Evolutionary conservation across 2,329 filamentous ascomycete species (phyloP), one percentile per base, ranked within the genome.

Genomic region (Fusarium verrucosum): DNA sequence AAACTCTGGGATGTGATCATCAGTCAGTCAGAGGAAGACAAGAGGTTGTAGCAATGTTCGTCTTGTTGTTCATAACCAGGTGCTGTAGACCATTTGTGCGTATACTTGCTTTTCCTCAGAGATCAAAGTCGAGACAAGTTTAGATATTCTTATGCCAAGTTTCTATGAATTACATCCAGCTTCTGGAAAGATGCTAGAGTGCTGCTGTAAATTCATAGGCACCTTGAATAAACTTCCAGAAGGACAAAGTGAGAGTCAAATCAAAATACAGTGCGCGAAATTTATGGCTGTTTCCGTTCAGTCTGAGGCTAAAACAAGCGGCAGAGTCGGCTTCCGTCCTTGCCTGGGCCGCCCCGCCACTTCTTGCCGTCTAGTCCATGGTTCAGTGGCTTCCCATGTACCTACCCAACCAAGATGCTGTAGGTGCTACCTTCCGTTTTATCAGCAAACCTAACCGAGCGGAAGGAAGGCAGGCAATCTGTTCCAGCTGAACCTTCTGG

Each of bases 381-480:
- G 28, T 37, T 33, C 57, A 65, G 46, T 62, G 62, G 60, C 41
- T 55, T 53, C 41, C 30, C 47, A 51, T 53, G 61, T 59, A 66
- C 62, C 46, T 66, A 32, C 50, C 32, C 46, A 28, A 60, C 55
- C 45, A 23, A 59, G 57, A 11, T 35, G 38, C 26, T 28, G 49
- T 49, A 40, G 23, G 37, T 57, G 35, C 52, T 58, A 50, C 58
- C 58, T 47, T 53, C 36, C 58, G 23, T 28, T 47, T 55, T 38
- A 33, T 36, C 35, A 47, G 41, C 17, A 33, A 54, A 40, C 40
- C 38, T 46, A 44, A 20, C 52, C 43, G 37, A 53, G 35, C 32
- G 30, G 32, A 61, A 43, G 20, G 58, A 25, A 61, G 30, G 32
- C 61, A 43, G 20, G 58, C 30, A 61, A 25, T 41, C 43, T 19